Conservation (phyloP, 306 rosid genomes). For the Prinsepia uniflora region DNA sequence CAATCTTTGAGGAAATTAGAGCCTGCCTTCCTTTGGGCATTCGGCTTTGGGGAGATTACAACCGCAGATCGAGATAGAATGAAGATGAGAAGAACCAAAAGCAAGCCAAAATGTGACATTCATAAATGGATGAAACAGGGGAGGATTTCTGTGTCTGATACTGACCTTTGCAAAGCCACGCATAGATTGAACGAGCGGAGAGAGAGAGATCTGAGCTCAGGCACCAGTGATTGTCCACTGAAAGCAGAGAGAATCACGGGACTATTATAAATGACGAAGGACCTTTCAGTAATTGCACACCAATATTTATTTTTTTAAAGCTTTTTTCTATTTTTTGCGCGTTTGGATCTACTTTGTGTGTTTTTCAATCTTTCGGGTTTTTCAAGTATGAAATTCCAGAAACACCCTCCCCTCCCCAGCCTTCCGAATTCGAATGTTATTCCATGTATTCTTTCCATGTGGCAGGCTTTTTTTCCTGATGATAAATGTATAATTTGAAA, state of each 20-base stretch:
- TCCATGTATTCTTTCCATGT: neutral
- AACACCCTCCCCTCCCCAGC: neutral
- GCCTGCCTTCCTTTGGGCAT: conserved; percentile 12
- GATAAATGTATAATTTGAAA: neutral
- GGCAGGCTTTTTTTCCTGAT: neutral
- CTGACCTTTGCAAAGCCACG: conserved; percentile 4
- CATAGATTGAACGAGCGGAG: neutral
- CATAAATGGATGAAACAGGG: conserved; percentile 10
- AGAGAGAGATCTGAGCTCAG: conserved; percentile 26
- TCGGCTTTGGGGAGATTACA: neutral
- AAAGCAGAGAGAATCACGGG: conserved; percentile 47
- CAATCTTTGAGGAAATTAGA: neutral
- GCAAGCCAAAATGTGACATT: conserved; percentile 5
- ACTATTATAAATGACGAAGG: conserved; percentile 26
- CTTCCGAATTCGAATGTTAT: neutral
- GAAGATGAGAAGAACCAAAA: neutral
- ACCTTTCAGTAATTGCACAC: too few relatives aligned
- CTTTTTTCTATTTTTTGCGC: neutral
- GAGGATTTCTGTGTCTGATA: neutral
- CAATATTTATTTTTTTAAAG: neutral
- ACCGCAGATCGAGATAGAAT: neutral
- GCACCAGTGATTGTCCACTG: neutral
- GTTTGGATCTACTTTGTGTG: neutral
- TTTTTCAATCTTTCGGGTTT: neutral
- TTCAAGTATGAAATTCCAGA: neutral